phyloP scores from a whole-genome alignment of 495 filamentous ascomycete genomes.

The Talaromyces trachyspermus region DNA sequence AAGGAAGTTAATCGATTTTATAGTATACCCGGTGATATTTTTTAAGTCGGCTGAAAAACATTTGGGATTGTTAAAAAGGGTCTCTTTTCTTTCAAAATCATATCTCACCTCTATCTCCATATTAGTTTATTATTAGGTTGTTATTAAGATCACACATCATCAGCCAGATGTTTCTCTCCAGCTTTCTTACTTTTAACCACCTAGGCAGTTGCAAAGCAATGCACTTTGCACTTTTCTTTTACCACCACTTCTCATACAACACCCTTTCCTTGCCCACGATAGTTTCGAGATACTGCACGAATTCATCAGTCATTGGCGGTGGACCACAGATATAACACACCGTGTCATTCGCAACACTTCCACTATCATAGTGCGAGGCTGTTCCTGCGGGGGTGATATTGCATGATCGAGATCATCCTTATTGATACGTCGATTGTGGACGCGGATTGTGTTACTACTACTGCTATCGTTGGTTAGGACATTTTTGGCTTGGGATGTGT shows the following conservation, averaged over 20 bases:
- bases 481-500: conserved; percentile 29
- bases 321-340: conserved; percentile 77
- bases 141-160: too few relatives aligned
- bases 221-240: too few relatives aligned
- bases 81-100: conserved; percentile 15
- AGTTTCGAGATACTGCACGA: conserved; percentile 61
- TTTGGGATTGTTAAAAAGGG: conserved; percentile 7
- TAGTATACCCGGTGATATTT: conserved; percentile 22
- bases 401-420: conserved; percentile 39
- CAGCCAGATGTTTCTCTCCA: too few relatives aligned
- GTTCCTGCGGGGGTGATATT: conserved; percentile 13
- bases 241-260: conserved; percentile 89
- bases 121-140: conserved; percentile 11
- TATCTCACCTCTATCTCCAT: conserved; percentile 15
- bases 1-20: neutral
- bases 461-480: conserved; percentile 10
- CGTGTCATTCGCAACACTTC: too few relatives aligned
- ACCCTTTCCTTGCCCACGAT: conserved; percentile 46
- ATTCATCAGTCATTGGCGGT: conserved; percentile 70
- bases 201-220: too few relatives aligned
- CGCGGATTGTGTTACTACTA: neutral
- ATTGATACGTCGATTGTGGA: conserved; percentile 39
- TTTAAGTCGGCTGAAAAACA: conserved; percentile 9
- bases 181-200: too few relatives aligned
- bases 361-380: too few relatives aligned